Base-by-base conservation (phyloP, 768 basidiomycete species). In the Tylopilus plumbeoviolaceoides region DNA sequence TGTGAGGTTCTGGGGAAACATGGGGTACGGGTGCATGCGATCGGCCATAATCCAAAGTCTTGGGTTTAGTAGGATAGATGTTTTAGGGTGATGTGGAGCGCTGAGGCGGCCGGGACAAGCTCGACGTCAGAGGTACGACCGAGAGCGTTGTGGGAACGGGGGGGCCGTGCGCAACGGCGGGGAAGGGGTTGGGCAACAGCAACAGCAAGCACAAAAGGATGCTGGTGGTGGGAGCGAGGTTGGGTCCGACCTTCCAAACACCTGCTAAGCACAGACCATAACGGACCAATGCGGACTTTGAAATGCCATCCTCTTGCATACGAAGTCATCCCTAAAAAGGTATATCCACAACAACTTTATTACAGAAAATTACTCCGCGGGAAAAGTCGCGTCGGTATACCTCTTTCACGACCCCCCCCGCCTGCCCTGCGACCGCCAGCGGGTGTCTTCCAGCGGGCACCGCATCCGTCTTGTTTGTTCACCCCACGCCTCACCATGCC, bases 211-310 rank as follows among this genome's bases (percentile, higher is more conserved):
- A 56, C 63, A 66, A 70, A 66, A 66, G 65, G 66, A 75, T 73
- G 69, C 73, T 75, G 77, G 76, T 79, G 77, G 81, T 78, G 78
- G 80, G 77, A 75, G 77, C 73, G 77, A 78, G 76, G 73, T 74
- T 74, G 73, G 70, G 69, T 62, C 68, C 71, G 71, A 73, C 73
- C 73, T 71, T 68, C 69, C 63, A 66, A 68, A 71, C 64, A 61
- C 67, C 65, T 66, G 68, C 65, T 68, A 70, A 69, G 66, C 66
- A 68, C 66, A 68, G 68, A 68, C 66, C 66, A 69, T 63, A 66
- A 70, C 66, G 50, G 63, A 67, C 63, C 54, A 65, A 44, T 50
- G 41, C 68, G 68, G 68, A 71, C 60, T 70, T 70, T 69, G 10
- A 71, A 64, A 60, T 51, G 31, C 48, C 38, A 28, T 58, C 38